phyloP scores from a whole-genome alignment of 2,329 filamentous ascomycete genomes.

The Hansfordia pulvinata region DNA sequence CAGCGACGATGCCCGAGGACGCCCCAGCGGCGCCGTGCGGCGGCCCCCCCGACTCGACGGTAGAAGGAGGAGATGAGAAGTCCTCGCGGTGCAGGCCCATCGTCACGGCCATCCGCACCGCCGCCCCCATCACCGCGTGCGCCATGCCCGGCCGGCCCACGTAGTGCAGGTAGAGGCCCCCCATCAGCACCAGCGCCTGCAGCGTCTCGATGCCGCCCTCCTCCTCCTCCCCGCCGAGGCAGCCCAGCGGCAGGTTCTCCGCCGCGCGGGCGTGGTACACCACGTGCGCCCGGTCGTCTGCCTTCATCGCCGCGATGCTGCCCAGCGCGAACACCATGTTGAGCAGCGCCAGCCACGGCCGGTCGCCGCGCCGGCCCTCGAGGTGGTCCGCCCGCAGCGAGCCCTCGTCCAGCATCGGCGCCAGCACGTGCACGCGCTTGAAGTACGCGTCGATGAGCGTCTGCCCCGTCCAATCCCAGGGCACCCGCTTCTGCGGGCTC shows the following conservation, averaged over 20 bases:
- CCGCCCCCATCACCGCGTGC: conserved; percentile 57
- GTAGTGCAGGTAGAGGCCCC: conserved; percentile 67
- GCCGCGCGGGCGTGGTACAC: conserved; percentile 57
- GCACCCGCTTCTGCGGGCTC: conserved; percentile 33
- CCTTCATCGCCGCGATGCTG: conserved; percentile 53
- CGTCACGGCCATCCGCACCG: conserved; percentile 61
- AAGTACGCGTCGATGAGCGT: conserved; percentile 65
- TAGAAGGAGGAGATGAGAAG: conserved; percentile 21
- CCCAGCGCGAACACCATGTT: conserved; percentile 71
- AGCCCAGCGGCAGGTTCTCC: conserved; percentile 51
- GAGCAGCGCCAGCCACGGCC: conserved; percentile 56
- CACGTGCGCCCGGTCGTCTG: conserved; percentile 52
- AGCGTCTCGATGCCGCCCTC: conserved; percentile 61
- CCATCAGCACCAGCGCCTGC: conserved; percentile 57
- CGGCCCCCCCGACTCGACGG: no score
- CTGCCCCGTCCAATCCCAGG: conserved; percentile 52
- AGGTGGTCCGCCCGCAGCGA: conserved; percentile 54
- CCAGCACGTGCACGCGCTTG: conserved; percentile 56
- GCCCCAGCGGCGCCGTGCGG: no score
- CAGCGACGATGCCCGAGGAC: conserved; percentile 32
- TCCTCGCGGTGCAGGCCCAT: conserved; percentile 58
- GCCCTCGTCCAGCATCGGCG: conserved; percentile 61
- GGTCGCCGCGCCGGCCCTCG: conserved; percentile 47
- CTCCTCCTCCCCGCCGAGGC: no score
- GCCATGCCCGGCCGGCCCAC: conserved; percentile 67